These are phyloP conservation scores for Candida piceae DNA, from an alignment of 805 yeast species.

Conservation along the genomic window DNA sequence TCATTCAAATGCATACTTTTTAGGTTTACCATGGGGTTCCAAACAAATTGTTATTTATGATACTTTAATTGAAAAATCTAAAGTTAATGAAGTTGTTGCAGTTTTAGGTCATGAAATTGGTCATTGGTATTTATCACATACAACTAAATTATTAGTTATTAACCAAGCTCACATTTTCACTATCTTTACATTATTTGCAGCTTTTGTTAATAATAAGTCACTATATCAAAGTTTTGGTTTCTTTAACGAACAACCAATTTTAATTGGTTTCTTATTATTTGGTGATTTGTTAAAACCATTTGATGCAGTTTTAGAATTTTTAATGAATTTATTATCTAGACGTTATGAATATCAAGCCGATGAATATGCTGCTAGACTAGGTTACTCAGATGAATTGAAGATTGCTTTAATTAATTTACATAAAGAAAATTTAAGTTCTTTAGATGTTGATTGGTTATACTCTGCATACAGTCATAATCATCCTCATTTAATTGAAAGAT, in stretches of 20 bases:
- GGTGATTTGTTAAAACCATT: slow-evolving; percentile 74
- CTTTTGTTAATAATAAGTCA: slow-evolving; percentile 73
- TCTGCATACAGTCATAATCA: slow-evolving; percentile 88
- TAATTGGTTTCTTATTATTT: slow-evolving; percentile 79
- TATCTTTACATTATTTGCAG: slow-evolving; percentile 69
- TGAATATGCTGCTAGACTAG: slow-evolving; percentile 70
- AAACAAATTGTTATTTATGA: slow-evolving; percentile 93
- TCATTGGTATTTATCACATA: slow-evolving; percentile 92
- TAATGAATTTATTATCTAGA: slow-evolving; percentile 69
- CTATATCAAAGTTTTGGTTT: slow-evolving; percentile 81
- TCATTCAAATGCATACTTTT: slow-evolving; percentile 94
- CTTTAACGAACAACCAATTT: slow-evolving; percentile 54
- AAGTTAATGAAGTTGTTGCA: slow-evolving; percentile 80
- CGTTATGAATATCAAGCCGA: slow-evolving; percentile 93
- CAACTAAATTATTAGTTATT: slow-evolving; percentile 65
- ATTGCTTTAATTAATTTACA: slow-evolving; percentile 70
- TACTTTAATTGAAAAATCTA: slow-evolving; percentile 76
- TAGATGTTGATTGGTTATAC: slow-evolving; percentile 86
- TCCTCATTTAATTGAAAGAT: slow-evolving; percentile 88
- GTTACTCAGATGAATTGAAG: slow-evolving; percentile 64
- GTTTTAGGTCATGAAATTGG: slow-evolving; percentile 98
- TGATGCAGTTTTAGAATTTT: slow-evolving; percentile 62
- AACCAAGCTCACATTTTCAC: slow-evolving; percentile 60
- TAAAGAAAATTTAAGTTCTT: slow-evolving; percentile 75
- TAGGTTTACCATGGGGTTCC: slow-evolving; percentile 90